phyloP scores from a whole-genome alignment of 1,284 basidiomycete genomes.

The Sporisorium reilianum region DNA sequence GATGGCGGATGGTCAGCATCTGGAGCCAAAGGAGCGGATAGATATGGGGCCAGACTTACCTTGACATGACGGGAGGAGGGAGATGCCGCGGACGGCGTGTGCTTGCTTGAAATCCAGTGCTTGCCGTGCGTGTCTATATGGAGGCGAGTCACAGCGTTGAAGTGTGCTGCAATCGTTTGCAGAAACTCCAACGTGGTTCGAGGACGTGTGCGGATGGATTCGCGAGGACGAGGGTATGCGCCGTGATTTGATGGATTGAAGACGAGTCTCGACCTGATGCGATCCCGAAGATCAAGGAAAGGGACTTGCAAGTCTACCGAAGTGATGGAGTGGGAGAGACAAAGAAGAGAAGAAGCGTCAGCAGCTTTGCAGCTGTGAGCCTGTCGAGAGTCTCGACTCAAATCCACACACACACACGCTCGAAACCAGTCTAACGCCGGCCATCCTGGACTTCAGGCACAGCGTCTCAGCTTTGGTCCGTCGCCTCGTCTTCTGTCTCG shows the following conservation, averaged over 20 bases:
- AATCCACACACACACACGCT: not conserved
- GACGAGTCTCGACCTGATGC: not conserved
- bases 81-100: slow-evolving; percentile 6
- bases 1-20: slow-evolving; percentile 5
- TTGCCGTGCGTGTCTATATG: not conserved
- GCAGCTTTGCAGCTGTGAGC: not conserved
- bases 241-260: not conserved
- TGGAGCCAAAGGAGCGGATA: not conserved
- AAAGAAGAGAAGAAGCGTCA: not conserved
- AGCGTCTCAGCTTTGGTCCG: not conserved
- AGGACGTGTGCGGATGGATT: slow-evolving; percentile 4
- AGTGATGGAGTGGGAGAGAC: not conserved
- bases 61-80: slow-evolving; percentile 12
- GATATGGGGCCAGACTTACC: slow-evolving; percentile 1
- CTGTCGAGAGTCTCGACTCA: not conserved
- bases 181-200: not conserved
- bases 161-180: not conserved
- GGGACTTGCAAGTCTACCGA: no score
- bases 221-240: not conserved
- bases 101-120: not conserved
- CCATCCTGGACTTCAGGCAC: not conserved
- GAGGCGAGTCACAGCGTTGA: not conserved
- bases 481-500: slow-evolving; percentile 2
- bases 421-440: slow-evolving; percentile 9
- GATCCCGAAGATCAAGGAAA: not conserved